Evolutionary conservation across 2,329 filamentous ascomycete genomes (phyloP), one percentile per base, ranked within the genome.

Genomic region (Fusarium sp.): DNA sequence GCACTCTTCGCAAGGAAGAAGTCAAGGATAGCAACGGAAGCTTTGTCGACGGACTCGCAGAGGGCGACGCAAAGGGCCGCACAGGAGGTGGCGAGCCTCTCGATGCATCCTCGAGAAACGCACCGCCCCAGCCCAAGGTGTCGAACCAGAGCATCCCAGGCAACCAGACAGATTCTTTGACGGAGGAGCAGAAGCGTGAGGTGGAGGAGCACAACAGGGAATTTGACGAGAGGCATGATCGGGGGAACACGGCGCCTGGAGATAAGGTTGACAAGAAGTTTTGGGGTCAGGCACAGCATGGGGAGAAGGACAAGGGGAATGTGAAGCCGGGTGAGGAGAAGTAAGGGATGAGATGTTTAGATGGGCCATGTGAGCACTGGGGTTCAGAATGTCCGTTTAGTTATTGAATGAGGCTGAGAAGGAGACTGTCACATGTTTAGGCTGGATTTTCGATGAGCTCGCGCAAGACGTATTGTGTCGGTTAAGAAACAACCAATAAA

Each of bases 171-270:
- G 69, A 77, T 52, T 73, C 77, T 8, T 71, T 87, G 63, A 84
- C 78, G 23, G 77, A 83, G 59, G 85, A 85, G 74, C 85, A 88
- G 77, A 80, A 84, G 75, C 79, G 78, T 42, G 86, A 89, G 77
- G 87, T 89, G 16, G 82, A 88, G 53, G 74, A 81, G 76, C 88
- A 90, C 72, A 90, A 90, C 62, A 67, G 65, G 67, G 85, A 89
- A 1, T 89, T 89, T 74, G 84, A 84, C 47, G 73, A 82, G 70
- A 83, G 83, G 65, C 83, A 89, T 70, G 87, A 86, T 59, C 80
- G 77, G 13, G 81, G 82, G 0, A 70, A 77, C 8, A 44, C 68
- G 4, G 83, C 83, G 0, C 77, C 72, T 2, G 76, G 79, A 2
- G 85, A 88, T 60, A 85, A 85, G 77, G 86, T 89, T 4, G 79